Conservation (phyloP, 192 early-diverging fungal genomes). For the Chytriomyces confervae region DNA sequence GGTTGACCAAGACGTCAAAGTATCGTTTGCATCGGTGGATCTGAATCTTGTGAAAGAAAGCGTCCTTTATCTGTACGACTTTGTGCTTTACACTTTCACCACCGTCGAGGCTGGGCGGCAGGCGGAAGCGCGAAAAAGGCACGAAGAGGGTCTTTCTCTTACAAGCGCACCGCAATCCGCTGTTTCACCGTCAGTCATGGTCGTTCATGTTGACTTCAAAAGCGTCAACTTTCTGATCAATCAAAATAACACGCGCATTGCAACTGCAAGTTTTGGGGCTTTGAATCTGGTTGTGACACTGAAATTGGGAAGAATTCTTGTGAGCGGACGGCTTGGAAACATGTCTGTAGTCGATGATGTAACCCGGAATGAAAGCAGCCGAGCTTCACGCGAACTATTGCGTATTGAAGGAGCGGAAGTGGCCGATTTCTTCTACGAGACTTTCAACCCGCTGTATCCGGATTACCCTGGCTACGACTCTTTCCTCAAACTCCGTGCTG, state of each 20-base stretch:
- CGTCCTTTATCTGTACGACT: slow-evolving; percentile 85
- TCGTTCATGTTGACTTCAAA: slow-evolving; percentile 70
- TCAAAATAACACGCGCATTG: slow-evolving; percentile 78
- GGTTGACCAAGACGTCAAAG: slow-evolving; percentile 79
- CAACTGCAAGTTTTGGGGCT: slow-evolving; percentile 73
- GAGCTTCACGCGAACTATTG: slow-evolving; percentile 59
- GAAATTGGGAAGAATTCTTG: slow-evolving; percentile 60
- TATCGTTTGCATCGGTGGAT: slow-evolving; percentile 77
- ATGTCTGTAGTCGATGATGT: slow-evolving; percentile 51
- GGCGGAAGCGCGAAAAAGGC: slow-evolving; percentile 9
- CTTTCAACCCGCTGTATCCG: slow-evolving; percentile 61
- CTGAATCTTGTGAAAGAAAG: slow-evolving; percentile 85
- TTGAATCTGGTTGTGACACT: slow-evolving; percentile 74
- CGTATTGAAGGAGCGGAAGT: slow-evolving; percentile 87
- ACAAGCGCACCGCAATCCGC: not conserved
- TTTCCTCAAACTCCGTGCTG: slow-evolving; percentile 74
- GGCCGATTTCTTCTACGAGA: slow-evolving; percentile 89
- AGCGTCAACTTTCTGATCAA: slow-evolving; percentile 84
- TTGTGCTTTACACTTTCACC: slow-evolving; percentile 60
- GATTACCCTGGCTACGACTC: slow-evolving; percentile 88
- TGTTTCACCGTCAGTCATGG: slow-evolving; percentile 63
- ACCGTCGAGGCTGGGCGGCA: slow-evolving; percentile 12
- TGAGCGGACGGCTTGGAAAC: slow-evolving; percentile 54
- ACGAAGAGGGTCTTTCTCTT: not conserved
- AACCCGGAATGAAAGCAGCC: not conserved